phyloP scores from a whole-genome alignment of 345 rosid genomes.

The Ceriops tagal region DNA sequence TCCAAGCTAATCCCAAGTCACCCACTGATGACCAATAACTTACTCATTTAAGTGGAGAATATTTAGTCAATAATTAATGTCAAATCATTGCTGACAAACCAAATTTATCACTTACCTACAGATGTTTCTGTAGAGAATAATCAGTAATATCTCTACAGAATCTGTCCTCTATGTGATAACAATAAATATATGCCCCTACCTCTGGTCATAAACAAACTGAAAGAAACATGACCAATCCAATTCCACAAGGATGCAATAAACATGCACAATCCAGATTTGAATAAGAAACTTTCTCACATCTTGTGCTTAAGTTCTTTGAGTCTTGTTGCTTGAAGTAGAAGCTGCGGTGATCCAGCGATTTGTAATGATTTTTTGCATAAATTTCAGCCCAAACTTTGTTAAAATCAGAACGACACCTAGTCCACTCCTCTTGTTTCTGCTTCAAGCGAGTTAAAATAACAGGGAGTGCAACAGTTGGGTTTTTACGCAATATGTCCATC shows the following conservation, averaged over 20 bases:
- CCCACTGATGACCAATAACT: too few species aligned
- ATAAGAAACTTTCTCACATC: conserved; percentile 49
- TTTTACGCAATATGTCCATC: conserved; percentile 5
- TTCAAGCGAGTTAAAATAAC: conserved; percentile 4
- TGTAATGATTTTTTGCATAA: conserved; percentile 73
- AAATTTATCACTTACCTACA: too few species aligned
- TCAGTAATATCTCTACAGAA: too few species aligned
- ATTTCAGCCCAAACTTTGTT: background rate
- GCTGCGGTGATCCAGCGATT: conserved; percentile 98
- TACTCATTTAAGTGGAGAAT: too few species aligned
- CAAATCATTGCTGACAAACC: too few species aligned
- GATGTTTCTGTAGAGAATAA: too few species aligned
- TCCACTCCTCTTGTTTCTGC: conserved; percentile 7
- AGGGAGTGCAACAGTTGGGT: background rate
- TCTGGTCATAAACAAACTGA: too few species aligned
- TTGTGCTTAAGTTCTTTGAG: conserved; percentile 88
- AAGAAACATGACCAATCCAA: background rate
- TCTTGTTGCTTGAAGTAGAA: conserved; percentile 99
- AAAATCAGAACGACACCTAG: background rate
- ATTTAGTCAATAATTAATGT: too few species aligned
- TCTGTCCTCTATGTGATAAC: too few species aligned
- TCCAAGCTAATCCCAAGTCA: background rate
- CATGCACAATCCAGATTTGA: background rate
- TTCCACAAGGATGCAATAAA: background rate
- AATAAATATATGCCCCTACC: too few species aligned